These are phyloP conservation scores for Candida sanyaensis DNA, from an alignment of 1,139 yeast genomes.

Conservation along the genomic window DNA sequence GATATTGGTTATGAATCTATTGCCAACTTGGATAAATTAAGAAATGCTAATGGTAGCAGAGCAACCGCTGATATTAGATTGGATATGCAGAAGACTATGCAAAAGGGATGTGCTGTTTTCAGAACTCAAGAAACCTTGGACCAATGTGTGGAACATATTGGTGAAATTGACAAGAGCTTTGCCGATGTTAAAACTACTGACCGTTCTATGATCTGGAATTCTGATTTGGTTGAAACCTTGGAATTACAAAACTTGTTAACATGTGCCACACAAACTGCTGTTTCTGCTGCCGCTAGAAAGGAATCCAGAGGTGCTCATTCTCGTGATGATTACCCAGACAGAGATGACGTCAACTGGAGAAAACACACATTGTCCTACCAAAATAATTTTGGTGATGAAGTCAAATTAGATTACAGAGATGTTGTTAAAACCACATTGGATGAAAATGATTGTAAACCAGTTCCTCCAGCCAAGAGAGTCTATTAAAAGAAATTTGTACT, in stretches of 20 bases:
- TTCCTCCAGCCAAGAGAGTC: constrained; percentile 96
- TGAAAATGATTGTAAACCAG: constrained; percentile 89
- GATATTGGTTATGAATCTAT: constrained; percentile 89
- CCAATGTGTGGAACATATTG: constrained; percentile 83
- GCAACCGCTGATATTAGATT: constrained; percentile 88
- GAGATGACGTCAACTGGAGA: constrained; percentile 98
- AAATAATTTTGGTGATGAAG: constrained; percentile 65
- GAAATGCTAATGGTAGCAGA: constrained; percentile 82
- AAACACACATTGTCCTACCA: constrained; percentile 97
- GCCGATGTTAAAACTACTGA: constrained; percentile 78
- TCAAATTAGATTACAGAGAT: constrained; percentile 79
- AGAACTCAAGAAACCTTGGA: constrained; percentile 92
- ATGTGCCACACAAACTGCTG: constrained; percentile 96
- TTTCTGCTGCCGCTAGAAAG: constrained; percentile 90
- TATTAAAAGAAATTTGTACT: constrained; percentile 47
- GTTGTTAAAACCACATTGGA: constrained; percentile 86
- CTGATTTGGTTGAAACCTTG: constrained; percentile 93
- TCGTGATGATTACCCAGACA: constrained; percentile 93
- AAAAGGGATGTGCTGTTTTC: constrained; percentile 95
- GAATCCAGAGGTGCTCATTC: constrained; percentile 99
- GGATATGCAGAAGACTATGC: constrained; percentile 96
- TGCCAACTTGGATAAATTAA: constrained; percentile 83
- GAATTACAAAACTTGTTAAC: constrained; percentile 96
- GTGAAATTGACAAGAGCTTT: constrained; percentile 72
- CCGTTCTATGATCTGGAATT: constrained; percentile 98